Evolutionary conservation across 768 basidiomycete genomes (phyloP).

Genomic region (Lactarius deliciosus): DNA sequence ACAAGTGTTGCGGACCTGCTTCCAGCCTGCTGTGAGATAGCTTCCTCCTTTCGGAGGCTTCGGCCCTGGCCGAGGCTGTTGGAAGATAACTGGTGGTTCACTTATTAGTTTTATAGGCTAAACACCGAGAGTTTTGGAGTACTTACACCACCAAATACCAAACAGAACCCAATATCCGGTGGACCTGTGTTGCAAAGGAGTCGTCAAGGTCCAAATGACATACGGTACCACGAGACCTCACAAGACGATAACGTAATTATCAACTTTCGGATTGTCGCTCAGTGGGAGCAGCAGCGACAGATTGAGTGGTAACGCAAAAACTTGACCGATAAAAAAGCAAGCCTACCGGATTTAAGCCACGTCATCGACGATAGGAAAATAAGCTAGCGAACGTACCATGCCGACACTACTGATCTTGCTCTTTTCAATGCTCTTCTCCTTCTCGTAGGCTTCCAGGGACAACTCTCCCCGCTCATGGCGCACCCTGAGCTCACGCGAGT

Average conservation of each 20-base stretch:
- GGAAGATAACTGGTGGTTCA: conserved; percentile 63
- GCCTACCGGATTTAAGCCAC: conserved; percentile 41
- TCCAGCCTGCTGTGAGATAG: conserved; percentile 84
- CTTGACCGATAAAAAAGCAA: conserved; percentile 76
- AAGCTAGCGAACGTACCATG: conserved; percentile 47
- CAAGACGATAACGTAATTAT: conserved; percentile 75
- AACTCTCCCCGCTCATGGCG: conserved; percentile 62
- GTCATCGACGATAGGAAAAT: not conserved
- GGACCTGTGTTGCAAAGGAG: conserved; percentile 41
- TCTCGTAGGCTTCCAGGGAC: conserved; percentile 60
- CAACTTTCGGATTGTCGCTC: conserved; percentile 54
- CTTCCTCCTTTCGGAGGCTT: conserved; percentile 70
- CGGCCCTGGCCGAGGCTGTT: conserved; percentile 82
- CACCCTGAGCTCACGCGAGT: conserved; percentile 53
- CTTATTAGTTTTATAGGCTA: not conserved
- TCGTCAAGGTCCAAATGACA: not conserved
- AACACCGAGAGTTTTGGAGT: not conserved
- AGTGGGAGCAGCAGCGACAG: conserved; percentile 69
- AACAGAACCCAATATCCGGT: conserved; percentile 75
- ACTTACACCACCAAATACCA: conserved; percentile 88
- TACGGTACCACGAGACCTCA: conserved; percentile 36
- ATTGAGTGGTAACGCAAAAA: conserved; percentile 62
- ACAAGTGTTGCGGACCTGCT: conserved; percentile 50
- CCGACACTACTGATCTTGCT: conserved; percentile 84
- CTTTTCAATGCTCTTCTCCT: conserved; percentile 77